phyloP scores from a whole-genome alignment of 352 stramenopile genomes.

The Phytophthora crassamura region DNA sequence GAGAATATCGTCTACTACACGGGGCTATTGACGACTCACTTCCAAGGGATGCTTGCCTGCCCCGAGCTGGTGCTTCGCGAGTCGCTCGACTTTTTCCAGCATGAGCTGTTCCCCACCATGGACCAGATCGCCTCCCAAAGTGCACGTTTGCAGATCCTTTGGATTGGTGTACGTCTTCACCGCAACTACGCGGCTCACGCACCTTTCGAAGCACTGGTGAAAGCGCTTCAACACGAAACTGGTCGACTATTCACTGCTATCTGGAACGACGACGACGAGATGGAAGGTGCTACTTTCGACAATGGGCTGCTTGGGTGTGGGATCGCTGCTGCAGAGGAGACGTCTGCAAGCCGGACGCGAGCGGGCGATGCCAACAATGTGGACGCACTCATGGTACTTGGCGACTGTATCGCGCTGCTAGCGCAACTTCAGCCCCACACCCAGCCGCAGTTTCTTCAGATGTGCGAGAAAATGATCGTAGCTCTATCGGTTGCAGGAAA shows the following conservation, averaged over 20 bases:
- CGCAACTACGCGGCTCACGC: constrained; percentile 38
- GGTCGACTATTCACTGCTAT: constrained; percentile 29
- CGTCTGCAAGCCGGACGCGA: constrained; percentile 14
- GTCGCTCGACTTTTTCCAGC: constrained; percentile 68
- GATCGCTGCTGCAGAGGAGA: constrained; percentile 19
- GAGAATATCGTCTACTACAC: constrained; percentile 61
- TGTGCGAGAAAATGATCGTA: constrained; percentile 41
- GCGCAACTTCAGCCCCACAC: constrained; percentile 36
- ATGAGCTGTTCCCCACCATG: constrained; percentile 57
- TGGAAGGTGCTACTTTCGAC: constrained; percentile 45
- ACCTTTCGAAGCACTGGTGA: constrained; percentile 45
- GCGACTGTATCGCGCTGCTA: constrained; percentile 48
- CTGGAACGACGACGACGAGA: constrained; percentile 32
- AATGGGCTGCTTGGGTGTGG: constrained; percentile 47
- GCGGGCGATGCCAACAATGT: constrained; percentile 24
- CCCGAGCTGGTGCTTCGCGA: constrained; percentile 53
- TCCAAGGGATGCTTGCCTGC: constrained; percentile 46
- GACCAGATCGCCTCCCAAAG: constrained; percentile 53
- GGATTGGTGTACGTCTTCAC: constrained; percentile 57
- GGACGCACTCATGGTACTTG: constrained; percentile 46
- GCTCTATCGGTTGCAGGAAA: constrained; percentile 20
- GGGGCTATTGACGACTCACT: constrained; percentile 60
- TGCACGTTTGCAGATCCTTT: constrained; percentile 66
- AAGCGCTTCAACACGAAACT: constrained; percentile 52
- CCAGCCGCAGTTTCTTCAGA: constrained; percentile 30